phyloP scores from a whole-genome alignment of 805 yeast genomes.

The Sugiyamaella floridensis region DNA sequence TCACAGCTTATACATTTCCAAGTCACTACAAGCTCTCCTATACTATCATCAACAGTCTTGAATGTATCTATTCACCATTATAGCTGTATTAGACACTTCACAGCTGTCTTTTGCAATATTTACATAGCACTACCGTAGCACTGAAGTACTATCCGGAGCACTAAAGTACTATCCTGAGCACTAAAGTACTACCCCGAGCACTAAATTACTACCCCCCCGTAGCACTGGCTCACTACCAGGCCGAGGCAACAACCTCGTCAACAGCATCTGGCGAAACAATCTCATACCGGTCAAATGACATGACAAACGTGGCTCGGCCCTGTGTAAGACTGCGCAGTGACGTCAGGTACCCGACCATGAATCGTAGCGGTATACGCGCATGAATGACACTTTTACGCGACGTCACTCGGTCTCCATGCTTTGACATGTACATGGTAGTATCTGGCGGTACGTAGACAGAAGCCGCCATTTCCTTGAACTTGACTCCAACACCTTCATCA shows the following conservation, averaged over 20 bases:
- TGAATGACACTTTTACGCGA: constrained; percentile 37
- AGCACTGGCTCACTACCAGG: not conserved
- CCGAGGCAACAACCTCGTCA: constrained; percentile 15
- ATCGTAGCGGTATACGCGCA: constrained; percentile 82
- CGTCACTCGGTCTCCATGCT: constrained; percentile 38
- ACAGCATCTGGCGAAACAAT: constrained; percentile 49
- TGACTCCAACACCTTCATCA: constrained; percentile 17
- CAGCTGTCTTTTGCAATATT: no score
- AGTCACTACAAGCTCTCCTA: no score
- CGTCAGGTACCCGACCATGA: constrained; percentile 83
- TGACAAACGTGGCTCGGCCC: constrained; percentile 78
- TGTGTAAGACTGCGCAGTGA: constrained; percentile 76
- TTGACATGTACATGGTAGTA: constrained; percentile 33
- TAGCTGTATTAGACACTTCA: no score
- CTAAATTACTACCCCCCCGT: no score
- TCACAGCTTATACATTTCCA: no score
- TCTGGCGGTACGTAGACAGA: constrained; percentile 70
- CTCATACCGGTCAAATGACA: constrained; percentile 72
- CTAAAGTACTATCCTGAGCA: no score
- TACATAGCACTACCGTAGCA: no score
- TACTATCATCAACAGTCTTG: no score
- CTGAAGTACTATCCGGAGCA: no score
- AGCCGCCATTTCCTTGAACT: constrained; percentile 38
- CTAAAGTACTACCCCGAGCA: no score
- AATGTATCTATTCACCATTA: no score